Conservation (phyloP, 169 alveolate species). For the Cryptosporidium ubiquitum region DNA sequence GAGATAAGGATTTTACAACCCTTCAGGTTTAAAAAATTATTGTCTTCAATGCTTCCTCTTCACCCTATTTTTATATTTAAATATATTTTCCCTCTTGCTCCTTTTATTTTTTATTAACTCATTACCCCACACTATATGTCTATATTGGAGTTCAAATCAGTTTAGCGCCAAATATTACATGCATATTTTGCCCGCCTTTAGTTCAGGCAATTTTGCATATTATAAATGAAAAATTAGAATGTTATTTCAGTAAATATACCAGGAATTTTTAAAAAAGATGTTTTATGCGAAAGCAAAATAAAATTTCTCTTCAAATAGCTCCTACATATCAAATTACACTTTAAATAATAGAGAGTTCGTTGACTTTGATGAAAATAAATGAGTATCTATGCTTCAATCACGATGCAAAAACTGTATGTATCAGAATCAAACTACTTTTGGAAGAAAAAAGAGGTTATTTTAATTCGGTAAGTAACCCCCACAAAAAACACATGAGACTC, state of each 20-base stretch:
- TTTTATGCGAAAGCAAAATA: too few relatives aligned
- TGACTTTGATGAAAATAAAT: too few relatives aligned
- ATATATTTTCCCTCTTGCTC: conserved; percentile 5
- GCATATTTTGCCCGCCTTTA: conserved; percentile 11
- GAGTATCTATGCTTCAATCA: background rate
- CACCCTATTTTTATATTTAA: background rate
- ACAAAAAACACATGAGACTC: background rate
- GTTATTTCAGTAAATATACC: background rate
- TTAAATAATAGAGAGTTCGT: background rate
- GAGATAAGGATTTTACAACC: background rate
- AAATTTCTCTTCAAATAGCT: background rate
- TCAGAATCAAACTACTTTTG: background rate
- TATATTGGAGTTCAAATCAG: conserved; percentile 45
- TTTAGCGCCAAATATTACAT: conserved; percentile 44
- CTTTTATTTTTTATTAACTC: conserved; percentile 3
- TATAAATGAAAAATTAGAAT: background rate
- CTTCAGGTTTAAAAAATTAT: background rate
- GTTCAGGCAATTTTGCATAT: conserved; percentile 16
- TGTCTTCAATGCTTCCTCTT: background rate
- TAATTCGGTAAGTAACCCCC: background rate
- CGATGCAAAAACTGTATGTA: background rate
- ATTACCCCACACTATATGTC: conserved; percentile 69
- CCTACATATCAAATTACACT: background rate
- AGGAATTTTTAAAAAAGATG: too few relatives aligned
- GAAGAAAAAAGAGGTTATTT: background rate